Conservation (phyloP, 2,329 filamentous ascomycete species). For the Macrophomina pseudophaseolina region DNA sequence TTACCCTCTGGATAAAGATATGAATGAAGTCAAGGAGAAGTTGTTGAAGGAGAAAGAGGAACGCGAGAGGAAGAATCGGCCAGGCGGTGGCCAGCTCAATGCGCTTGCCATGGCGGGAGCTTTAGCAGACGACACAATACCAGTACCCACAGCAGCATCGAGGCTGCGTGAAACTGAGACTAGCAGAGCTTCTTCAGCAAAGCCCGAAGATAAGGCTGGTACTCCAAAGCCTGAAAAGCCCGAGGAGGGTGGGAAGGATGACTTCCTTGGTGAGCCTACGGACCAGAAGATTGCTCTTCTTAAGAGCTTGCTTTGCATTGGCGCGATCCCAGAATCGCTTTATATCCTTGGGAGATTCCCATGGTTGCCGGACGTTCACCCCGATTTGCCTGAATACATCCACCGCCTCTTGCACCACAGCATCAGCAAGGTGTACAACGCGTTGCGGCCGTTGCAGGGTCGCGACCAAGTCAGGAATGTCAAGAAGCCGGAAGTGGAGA, state of each 20-base stretch:
- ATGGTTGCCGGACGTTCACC: conserved; percentile 86
- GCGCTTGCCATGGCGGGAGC: conserved; percentile 86
- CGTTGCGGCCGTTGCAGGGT: conserved; percentile 51
- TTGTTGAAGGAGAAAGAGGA: conserved; percentile 78
- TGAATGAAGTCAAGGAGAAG: conserved; percentile 74
- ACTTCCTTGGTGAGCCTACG: conserved; percentile 68
- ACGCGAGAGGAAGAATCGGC: conserved; percentile 72
- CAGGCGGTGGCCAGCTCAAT: conserved; percentile 74
- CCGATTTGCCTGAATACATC: conserved; percentile 79
- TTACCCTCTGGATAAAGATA: conserved; percentile 81
- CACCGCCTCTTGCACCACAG: conserved; percentile 86
- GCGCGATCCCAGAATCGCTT: conserved; percentile 88
- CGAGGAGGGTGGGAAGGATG: conserved; percentile 53
- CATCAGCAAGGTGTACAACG: conserved; percentile 73
- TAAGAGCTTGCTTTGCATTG: conserved; percentile 84
- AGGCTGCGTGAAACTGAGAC: conserved; percentile 59
- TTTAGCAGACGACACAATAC: conserved; percentile 77
- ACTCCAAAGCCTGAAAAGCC: conserved; percentile 40
- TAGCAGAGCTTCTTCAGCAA: conserved; percentile 49
- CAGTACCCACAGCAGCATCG: conserved; percentile 49
- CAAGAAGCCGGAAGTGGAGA: conserved; percentile 63
- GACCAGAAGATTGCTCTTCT: conserved; percentile 90
- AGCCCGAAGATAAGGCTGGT: conserved; percentile 52
- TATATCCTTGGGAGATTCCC: conserved; percentile 92
- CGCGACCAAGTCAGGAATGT: conserved; percentile 47